phyloP scores from a whole-genome alignment of 768 basidiomycete genomes.

The Postia placenta region DNA sequence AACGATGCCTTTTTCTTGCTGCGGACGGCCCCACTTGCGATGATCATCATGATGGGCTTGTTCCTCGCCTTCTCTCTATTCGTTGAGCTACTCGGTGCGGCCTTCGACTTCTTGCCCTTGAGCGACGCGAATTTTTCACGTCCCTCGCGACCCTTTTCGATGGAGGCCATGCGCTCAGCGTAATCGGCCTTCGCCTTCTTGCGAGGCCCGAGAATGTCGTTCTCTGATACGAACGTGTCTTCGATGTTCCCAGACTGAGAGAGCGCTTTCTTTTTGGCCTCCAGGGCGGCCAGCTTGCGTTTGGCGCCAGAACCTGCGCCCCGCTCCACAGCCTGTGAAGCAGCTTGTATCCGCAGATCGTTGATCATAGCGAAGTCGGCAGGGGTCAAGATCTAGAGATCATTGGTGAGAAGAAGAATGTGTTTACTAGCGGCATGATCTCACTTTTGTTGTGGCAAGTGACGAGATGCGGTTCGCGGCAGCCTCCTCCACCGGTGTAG shows the following conservation, averaged over 20 bases:
- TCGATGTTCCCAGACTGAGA: slow-evolving; percentile 37
- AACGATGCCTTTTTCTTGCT: slow-evolving; percentile 81
- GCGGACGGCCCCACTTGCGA: slow-evolving; percentile 68
- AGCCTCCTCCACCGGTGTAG: slow-evolving; percentile 7
- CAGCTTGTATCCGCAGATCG: slow-evolving; percentile 80
- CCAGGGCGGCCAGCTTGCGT: slow-evolving; percentile 80
- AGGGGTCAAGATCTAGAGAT: slow-evolving; percentile 83
- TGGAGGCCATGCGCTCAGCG: slow-evolving; percentile 80
- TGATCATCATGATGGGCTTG: slow-evolving; percentile 94
- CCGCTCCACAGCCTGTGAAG: slow-evolving; percentile 58
- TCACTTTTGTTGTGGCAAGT: slow-evolving; percentile 76
- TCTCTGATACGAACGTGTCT: slow-evolving; percentile 75
- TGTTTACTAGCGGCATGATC: background rate
- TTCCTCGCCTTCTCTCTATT: slow-evolving; percentile 91
- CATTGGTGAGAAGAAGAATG: background rate
- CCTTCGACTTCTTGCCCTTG: slow-evolving; percentile 91
- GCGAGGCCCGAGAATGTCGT: slow-evolving; percentile 87
- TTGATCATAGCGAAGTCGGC: slow-evolving; percentile 92
- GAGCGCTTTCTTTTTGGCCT: slow-evolving; percentile 59
- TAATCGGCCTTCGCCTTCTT: slow-evolving; percentile 94
- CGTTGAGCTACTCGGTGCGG: slow-evolving; percentile 74
- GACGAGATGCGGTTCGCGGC: slow-evolving; percentile 46
- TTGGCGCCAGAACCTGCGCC: slow-evolving; percentile 75
- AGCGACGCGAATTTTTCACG: slow-evolving; percentile 43
- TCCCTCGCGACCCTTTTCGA: slow-evolving; percentile 2